phyloP scores from a whole-genome alignment of 2,329 filamentous ascomycete species.

The Balansia obtecta region DNA sequence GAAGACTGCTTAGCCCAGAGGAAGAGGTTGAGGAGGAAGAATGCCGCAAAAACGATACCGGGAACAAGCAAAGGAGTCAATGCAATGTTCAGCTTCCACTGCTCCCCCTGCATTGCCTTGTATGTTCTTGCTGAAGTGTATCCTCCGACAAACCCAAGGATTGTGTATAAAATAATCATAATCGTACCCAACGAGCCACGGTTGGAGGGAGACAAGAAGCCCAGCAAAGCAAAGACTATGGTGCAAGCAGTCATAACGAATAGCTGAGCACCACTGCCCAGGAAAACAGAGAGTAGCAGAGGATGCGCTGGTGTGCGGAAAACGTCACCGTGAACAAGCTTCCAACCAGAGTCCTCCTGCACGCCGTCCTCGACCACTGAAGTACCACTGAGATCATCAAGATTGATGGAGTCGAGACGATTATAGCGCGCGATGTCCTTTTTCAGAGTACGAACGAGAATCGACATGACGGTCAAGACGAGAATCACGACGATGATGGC shows the following conservation, averaged over 20 bases:
- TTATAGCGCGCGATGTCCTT: constrained; percentile 98
- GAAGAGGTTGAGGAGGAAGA: constrained; percentile 93
- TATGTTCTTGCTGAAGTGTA: constrained; percentile 86
- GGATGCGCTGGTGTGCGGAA: constrained; percentile 80
- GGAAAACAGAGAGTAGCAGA: constrained; percentile 71
- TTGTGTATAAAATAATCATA: constrained; percentile 83
- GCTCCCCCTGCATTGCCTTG: constrained; percentile 83
- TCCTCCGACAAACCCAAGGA: constrained; percentile 85
- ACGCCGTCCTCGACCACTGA: constrained; percentile 79
- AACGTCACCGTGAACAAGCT: constrained; percentile 92
- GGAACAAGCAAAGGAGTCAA: constrained; percentile 80
- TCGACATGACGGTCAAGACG: constrained; percentile 83
- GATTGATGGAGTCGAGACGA: constrained; percentile 75
- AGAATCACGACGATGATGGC: constrained; percentile 90
- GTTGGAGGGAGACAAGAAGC: constrained; percentile 91
- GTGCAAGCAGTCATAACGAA: constrained; percentile 97
- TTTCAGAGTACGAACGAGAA: constrained; percentile 73
- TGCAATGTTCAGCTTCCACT: constrained; percentile 88
- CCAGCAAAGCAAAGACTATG: constrained; percentile 83
- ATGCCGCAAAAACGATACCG: constrained; percentile 70
- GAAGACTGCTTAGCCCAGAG: constrained; percentile 88
- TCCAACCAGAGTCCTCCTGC: constrained; percentile 97
- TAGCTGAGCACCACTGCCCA: constrained; percentile 89
- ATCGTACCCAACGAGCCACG: constrained; percentile 88
- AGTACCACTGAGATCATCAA: constrained; percentile 78